These are phyloP conservation scores for Trypanosoma lewisi DNA, from an alignment of 208 protist genomes.

Conservation along the genomic window DNA sequence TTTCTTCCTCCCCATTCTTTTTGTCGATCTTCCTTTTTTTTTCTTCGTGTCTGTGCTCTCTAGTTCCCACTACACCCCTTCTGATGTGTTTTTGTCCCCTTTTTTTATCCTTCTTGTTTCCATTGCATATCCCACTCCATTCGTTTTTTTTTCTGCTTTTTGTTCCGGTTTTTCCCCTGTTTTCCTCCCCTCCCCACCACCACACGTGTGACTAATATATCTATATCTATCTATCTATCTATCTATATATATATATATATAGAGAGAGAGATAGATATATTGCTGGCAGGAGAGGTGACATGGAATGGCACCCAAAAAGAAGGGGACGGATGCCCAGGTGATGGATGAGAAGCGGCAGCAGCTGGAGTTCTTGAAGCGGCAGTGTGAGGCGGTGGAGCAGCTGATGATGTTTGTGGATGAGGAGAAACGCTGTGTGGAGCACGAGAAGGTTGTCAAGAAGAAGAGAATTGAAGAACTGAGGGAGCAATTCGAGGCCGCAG, in stretches of 20 bases:
- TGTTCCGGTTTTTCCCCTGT: background rate
- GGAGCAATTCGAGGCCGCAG: conserved; percentile 54
- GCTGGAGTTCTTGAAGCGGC: conserved; percentile 45
- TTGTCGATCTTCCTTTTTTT: background rate
- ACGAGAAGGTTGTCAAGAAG: conserved; percentile 52
- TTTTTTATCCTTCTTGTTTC: conserved; percentile 6
- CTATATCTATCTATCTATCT: background rate
- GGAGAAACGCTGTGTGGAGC: conserved; percentile 48
- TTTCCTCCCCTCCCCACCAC: too few relatives aligned
- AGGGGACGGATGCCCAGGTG: conserved; percentile 47
- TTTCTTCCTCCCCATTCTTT: background rate
- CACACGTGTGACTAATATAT: background rate
- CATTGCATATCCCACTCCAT: background rate
- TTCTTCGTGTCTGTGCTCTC: background rate
- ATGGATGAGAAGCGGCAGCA: conserved; percentile 63
- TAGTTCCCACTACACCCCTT: background rate
- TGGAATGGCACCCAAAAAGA: conserved; percentile 43
- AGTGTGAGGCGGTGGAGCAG: conserved; percentile 75
- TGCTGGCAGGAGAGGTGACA: background rate
- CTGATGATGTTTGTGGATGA: conserved; percentile 81
- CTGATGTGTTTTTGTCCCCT: background rate
- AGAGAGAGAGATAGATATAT: background rate
- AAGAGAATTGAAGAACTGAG: conserved; percentile 56
- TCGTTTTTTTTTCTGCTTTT: background rate
- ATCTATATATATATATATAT: background rate